Conservation (phyloP, 371 early-diverging fungal species). For the Parasitella parasitica region DNA sequence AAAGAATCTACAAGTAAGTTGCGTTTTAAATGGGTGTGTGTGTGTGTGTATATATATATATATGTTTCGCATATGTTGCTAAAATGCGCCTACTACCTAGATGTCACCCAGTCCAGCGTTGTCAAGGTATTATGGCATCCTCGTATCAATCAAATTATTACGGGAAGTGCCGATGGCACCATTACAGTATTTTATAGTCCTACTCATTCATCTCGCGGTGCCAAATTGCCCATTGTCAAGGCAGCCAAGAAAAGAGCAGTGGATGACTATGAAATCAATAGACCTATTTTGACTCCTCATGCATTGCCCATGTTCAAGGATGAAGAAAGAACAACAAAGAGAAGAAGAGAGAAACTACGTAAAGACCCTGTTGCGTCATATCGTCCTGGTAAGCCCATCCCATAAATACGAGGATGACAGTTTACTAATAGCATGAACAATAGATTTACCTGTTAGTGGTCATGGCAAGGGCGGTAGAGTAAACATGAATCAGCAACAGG, state of each 20-base stretch:
- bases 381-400: constrained; percentile 69
- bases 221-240: constrained; percentile 68
- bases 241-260: constrained; percentile 65
- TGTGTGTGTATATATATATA: not conserved
- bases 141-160: constrained; percentile 83
- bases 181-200: constrained; percentile 81
- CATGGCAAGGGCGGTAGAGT: constrained; percentile 87
- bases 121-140: constrained; percentile 87
- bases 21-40: too few relatives aligned
- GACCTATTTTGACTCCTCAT: constrained; percentile 86
- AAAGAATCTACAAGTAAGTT: constrained; percentile 51
- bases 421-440: not conserved
- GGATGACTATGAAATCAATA: constrained; percentile 66
- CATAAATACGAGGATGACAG: too few relatives aligned
- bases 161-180: constrained; percentile 77
- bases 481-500: constrained; percentile 81
- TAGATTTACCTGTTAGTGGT: constrained; percentile 75
- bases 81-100: constrained; percentile 11
- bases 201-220: constrained; percentile 71
- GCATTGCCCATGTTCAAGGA: constrained; percentile 87
- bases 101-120: constrained; percentile 64
- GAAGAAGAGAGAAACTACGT: constrained; percentile 75
- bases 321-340: constrained; percentile 66
- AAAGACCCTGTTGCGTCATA: constrained; percentile 73
- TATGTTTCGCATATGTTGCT: not conserved